Evolutionary conservation across 208 protist genomes (phyloP).

Genomic region (Wallacemonas rigidus): DNA sequence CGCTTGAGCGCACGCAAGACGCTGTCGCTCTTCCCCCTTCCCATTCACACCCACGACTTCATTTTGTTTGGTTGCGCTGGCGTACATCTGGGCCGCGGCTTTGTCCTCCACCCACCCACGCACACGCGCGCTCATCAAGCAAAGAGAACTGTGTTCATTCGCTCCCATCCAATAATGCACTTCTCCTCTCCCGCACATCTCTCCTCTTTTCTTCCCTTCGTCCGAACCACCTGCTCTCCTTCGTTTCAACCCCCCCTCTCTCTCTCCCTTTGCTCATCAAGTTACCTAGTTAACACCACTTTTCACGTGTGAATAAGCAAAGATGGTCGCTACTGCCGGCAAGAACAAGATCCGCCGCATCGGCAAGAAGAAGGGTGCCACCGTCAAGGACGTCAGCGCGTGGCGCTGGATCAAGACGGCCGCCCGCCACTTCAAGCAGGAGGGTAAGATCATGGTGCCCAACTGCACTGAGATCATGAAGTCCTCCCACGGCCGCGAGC

Average conservation of each 20-base stretch:
- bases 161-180: too few species aligned
- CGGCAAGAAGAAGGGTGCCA: slow-evolving; percentile 90
- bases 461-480: slow-evolving; percentile 98
- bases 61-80: neutral
- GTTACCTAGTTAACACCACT: slow-evolving; percentile 8
- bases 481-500: slow-evolving; percentile 95
- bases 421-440: slow-evolving; percentile 96
- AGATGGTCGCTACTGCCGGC: slow-evolving; percentile 42
- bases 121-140: too few species aligned
- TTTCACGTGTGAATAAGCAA: slow-evolving; percentile 19
- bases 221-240: neutral
- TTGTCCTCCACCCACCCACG: too few species aligned
- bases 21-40: neutral
- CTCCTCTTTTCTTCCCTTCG: slow-evolving; percentile 5
- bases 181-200: neutral
- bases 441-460: slow-evolving; percentile 94
- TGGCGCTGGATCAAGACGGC: slow-evolving; percentile 96
- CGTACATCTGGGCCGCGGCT: too few species aligned
- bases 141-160: neutral
- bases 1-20: too few species aligned
- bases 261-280: slow-evolving; percentile 1
- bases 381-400: slow-evolving; percentile 94
- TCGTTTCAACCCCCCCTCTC: neutral
- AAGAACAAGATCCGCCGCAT: slow-evolving; percentile 86
- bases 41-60: neutral